Evolutionary conservation across 257 asterid genomes (phyloP), one percentile per base, ranked within the genome.

Genomic region (Salvia hispanica): DNA sequence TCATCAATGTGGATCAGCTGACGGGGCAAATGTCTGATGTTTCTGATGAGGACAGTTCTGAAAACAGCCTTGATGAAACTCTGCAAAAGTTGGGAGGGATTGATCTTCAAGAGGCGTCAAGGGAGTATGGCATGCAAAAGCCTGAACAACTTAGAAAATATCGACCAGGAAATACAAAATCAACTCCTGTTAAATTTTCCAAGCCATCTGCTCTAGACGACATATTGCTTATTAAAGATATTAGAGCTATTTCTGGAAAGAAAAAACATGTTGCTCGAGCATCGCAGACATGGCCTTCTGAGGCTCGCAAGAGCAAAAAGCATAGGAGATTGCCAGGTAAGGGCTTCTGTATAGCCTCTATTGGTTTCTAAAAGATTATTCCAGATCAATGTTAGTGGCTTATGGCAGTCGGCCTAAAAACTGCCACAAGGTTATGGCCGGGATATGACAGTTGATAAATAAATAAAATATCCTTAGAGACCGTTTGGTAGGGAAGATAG

Each of bases 61-160:
- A 64, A 61, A 81, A 77, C 56, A 78, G 83, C 67, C 62, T 74
- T 48, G 82, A 77, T 63, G 86, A 80, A 62, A 80, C 94, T 14
- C 28, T 84, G 48, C 74, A 76, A 66, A 91, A 84, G 83, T 71
- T 93, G 77, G 81, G 90, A 67, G 95, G 96, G 34, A 88, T 93
- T 67, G 79, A 76, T 71, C 97, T 93, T 71, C 92, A 80, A 80
- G 96, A 88, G 63, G 95, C 92, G 21, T 93, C 99, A 15, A 82
- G 70, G 72, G 88, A 80, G 78, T 88, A 84, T 75, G 97, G 94
- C 64, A 69, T 54, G 82, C 70, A 66, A 77, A 83, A 81, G 48
- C 80, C 78, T 75, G 77, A 42, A 36, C 67, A 71, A 60, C 74
- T 76, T 57, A 84, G 79, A 55, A 89, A 85, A 71, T 73, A 58